phyloP scores from a whole-genome alignment of 306 rosid species.

The Vachellia collinsii region DNA sequence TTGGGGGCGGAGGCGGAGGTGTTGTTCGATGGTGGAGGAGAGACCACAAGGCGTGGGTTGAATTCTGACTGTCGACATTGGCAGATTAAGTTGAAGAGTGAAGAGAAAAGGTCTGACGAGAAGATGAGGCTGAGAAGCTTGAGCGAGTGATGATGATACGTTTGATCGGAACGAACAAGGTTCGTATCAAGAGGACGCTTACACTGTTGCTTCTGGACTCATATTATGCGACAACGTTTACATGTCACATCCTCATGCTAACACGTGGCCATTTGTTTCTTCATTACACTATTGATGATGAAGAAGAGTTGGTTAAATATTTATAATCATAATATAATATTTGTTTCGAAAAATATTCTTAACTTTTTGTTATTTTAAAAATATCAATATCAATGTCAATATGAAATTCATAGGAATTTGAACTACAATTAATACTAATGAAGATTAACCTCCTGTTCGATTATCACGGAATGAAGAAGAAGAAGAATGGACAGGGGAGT shows the following conservation, averaged over 20 bases:
- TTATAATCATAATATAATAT: no score
- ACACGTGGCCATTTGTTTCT: neutral
- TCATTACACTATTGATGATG: neutral
- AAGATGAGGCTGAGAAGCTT: conserved; percentile 27
- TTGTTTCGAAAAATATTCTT: no score
- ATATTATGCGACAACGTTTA: neutral
- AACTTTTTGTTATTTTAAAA: no score
- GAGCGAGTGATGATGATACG: neutral
- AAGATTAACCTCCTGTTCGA: no score
- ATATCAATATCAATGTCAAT: no score
- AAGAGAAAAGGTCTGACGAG: neutral
- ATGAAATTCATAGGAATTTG: no score
- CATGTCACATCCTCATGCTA: neutral
- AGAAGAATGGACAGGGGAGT: no score
- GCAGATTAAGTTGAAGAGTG: neutral
- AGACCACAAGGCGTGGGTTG: conserved; percentile 65
- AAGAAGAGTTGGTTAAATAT: no score
- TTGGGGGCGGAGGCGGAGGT: conserved; percentile 42
- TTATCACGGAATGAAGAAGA: no score
- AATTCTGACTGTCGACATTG: conserved; percentile 63
- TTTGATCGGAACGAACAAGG: neutral
- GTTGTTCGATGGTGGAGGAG: conserved; percentile 62
- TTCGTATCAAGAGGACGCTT: neutral
- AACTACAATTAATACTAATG: no score
- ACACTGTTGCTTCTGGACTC: neutral